Percentiles rank a stretch among this genome's conserved stretches.
These are phyloP conservation scores for Lodderomyces pseudojiufengensis DNA, from an alignment of 1,139 yeast species.

Conservation along the genomic window DNA sequence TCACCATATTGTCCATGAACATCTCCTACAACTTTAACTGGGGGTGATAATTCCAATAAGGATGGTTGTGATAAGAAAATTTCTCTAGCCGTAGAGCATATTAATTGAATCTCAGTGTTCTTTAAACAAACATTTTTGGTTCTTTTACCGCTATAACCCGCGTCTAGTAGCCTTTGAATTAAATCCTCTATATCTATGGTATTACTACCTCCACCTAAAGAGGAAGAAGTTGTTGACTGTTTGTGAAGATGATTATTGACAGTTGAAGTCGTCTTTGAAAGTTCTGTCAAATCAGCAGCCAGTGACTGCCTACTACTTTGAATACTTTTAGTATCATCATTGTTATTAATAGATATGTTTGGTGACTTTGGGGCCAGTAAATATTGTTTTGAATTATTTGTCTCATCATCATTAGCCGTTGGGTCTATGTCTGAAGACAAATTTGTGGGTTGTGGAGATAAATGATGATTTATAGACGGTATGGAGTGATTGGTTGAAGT, in stretches of 20 bases:
- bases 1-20: conserved; percentile 97
- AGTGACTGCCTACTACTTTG: conserved; percentile 12
- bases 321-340: conserved; percentile 11
- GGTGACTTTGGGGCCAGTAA: conserved; percentile 8
- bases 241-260: conserved; percentile 11
- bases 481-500: conserved; percentile 38
- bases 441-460: conserved; percentile 20
- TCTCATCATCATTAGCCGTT: not conserved
- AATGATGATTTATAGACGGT: conserved; percentile 19
- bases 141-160: conserved; percentile 92
- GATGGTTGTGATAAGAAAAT: conserved; percentile 87
- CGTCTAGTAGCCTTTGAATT: conserved; percentile 85
- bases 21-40: conserved; percentile 96
- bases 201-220: conserved; percentile 17
- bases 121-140: conserved; percentile 86
- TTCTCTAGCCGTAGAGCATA: conserved; percentile 85
- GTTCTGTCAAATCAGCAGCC: conserved; percentile 11
- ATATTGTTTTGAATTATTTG: not conserved
- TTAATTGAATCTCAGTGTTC: conserved; percentile 77
- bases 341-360: conserved; percentile 3
- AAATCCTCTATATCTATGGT: conserved; percentile 79
- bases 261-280: conserved; percentile 8
- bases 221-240: conserved; percentile 13
- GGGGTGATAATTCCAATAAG: conserved; percentile 82
- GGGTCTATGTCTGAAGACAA: not conserved